phyloP scores from a whole-genome alignment of 129 eudicot species.

The Escallonia herrerae region DNA sequence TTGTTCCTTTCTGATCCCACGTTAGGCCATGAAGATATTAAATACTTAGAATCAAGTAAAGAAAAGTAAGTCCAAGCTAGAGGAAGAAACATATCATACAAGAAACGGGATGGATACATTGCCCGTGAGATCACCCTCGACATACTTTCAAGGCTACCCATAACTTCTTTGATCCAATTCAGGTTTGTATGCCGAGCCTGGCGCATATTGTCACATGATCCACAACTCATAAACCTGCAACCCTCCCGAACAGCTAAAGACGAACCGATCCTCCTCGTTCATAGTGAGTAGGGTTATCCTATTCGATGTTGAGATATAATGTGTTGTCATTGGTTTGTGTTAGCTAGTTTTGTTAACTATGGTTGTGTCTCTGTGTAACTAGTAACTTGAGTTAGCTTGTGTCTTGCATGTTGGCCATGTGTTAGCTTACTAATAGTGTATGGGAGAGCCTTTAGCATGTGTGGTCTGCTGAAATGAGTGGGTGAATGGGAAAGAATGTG shows the following conservation, averaged over 20 bases:
- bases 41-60: neutral
- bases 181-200: conserved; percentile 40
- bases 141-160: conserved; percentile 42
- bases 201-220: conserved; percentile 31
- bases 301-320: too few species aligned
- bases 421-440: too few species aligned
- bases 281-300: conserved; percentile 30
- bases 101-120: conserved; percentile 13
- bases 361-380: too few species aligned
- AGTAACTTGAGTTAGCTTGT: too few species aligned
- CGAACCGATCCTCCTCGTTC: conserved; percentile 39
- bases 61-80: neutral
- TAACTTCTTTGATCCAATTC: conserved; percentile 45
- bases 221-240: conserved; percentile 27
- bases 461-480: too few species aligned
- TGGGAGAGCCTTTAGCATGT: too few species aligned
- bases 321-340: too few species aligned
- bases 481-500: too few species aligned
- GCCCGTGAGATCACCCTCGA: conserved; percentile 44
- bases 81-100: conserved; percentile 8
- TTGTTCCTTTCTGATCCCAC: neutral
- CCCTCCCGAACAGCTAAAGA: conserved; percentile 9
- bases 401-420: too few species aligned
- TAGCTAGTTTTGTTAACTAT: too few species aligned
- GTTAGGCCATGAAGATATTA: neutral